These are phyloP conservation scores for Chlorella sp. DNA, from an alignment of 139 green algal species.

Conservation along the genomic window DNA sequence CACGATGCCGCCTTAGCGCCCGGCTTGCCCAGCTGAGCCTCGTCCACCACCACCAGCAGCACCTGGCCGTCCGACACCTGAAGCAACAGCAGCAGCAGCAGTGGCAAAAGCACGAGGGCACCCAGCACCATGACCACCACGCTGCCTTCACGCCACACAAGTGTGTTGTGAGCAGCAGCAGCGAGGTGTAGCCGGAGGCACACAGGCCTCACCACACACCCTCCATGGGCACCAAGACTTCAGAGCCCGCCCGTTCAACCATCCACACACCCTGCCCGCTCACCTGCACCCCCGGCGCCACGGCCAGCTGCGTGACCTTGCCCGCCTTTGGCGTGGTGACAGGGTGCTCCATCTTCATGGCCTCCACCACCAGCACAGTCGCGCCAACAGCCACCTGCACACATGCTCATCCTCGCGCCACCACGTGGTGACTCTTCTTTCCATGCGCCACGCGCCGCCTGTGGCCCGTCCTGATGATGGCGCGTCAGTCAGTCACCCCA, in stretches of 20 bases:
- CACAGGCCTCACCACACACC: neutral
- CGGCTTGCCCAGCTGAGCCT: too few relatives aligned
- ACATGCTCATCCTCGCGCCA: too few relatives aligned
- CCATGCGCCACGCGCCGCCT: too few relatives aligned
- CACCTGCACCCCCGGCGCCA: neutral
- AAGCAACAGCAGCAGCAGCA: neutral
- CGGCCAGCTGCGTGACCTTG: neutral
- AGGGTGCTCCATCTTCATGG: constrained; percentile 77
- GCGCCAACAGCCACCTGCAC: neutral
- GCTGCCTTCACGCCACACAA: neutral
- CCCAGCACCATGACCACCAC: neutral
- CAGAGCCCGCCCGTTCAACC: neutral
- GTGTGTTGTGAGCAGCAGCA: neutral
- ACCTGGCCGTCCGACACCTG: constrained; percentile 1
- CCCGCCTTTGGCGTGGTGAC: constrained; percentile 12
- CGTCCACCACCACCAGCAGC: neutral
- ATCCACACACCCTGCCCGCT: neutral
- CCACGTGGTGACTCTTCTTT: too few relatives aligned
- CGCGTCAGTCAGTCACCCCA: too few relatives aligned
- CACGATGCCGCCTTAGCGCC: too few relatives aligned
- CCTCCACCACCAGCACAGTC: constrained; percentile 57
- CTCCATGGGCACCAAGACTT: neutral
- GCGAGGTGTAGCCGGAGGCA: neutral
- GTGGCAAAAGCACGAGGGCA: neutral
- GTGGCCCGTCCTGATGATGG: too few relatives aligned